These are phyloP conservation scores for Pinus taeda DNA, from an alignment of 75 land plant genomes.

Conservation along the genomic window DNA sequence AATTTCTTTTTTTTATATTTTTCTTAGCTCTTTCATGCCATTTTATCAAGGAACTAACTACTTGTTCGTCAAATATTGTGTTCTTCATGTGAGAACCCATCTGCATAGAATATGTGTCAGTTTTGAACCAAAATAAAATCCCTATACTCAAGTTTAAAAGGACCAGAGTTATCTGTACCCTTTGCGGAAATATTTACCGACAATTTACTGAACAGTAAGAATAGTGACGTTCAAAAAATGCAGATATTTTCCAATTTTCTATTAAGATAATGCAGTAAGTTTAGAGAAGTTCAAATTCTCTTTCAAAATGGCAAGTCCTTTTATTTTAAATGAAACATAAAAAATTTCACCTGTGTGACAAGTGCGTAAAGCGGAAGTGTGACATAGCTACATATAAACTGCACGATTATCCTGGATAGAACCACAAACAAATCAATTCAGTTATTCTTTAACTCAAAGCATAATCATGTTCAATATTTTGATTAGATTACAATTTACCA, in stretches of 20 bases:
- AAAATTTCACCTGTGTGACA: constrained; percentile 51
- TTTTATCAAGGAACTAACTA: constrained; percentile 21
- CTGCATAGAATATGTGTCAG: not conserved
- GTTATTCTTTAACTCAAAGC: not conserved
- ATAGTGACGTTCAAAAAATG: no score
- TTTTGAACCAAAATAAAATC: not conserved
- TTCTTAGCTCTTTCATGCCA: constrained; percentile 17
- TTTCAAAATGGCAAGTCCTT: not conserved
- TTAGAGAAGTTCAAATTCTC: no score
- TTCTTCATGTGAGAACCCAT: constrained; percentile 16
- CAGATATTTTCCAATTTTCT: not conserved
- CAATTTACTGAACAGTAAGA: no score
- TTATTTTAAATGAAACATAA: not conserved
- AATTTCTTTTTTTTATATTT: not conserved
- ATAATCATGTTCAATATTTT: no score
- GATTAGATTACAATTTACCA: no score
- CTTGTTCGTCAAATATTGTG: constrained; percentile 26
- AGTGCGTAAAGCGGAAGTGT: constrained; percentile 73
- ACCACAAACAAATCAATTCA: not conserved
- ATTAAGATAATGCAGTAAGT: not conserved
- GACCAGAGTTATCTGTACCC: not conserved
- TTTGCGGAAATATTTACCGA: not conserved
- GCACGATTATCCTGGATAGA: constrained; percentile 13
- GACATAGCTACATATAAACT: constrained; percentile 57
- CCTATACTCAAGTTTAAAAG: not conserved